Evolutionary conservation across 2,329 filamentous ascomycete species (phyloP).

Genomic region (Raffaelea ambrosiae): DNA sequence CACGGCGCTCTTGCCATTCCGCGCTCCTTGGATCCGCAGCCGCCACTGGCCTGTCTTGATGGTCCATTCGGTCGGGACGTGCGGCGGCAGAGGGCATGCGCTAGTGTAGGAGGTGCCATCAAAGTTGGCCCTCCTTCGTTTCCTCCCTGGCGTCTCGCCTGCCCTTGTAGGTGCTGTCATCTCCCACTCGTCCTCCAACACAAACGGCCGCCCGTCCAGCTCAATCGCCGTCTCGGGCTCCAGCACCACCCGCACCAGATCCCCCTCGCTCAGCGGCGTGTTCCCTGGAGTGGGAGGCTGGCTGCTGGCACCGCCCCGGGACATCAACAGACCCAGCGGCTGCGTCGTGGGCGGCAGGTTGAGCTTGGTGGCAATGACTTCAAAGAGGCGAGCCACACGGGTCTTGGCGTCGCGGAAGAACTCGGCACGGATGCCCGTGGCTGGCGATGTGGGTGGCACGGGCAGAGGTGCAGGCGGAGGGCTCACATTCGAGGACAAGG

Average conservation of each 20-base stretch:
- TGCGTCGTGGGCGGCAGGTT: slow-evolving; percentile 52
- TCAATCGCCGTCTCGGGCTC: slow-evolving; percentile 49
- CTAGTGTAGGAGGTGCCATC: no score
- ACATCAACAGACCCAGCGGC: slow-evolving; percentile 59
- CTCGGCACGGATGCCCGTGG: slow-evolving; percentile 49
- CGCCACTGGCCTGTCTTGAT: slow-evolving; percentile 65
- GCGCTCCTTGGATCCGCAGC: slow-evolving; percentile 50
- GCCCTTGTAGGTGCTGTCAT: slow-evolving; percentile 17
- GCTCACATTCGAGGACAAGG: slow-evolving; percentile 12
- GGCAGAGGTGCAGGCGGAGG: slow-evolving; percentile 11
- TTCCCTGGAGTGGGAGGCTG: slow-evolving; percentile 60
- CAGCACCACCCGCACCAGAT: slow-evolving; percentile 57
- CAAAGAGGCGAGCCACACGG: slow-evolving; percentile 64
- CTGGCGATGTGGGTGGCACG: not conserved
- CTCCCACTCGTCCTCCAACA: slow-evolving; percentile 11
- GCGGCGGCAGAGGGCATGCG: slow-evolving; percentile 28
- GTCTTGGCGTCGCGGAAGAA: slow-evolving; percentile 66
- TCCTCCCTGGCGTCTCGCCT: no score
- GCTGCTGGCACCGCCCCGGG: slow-evolving; percentile 50
- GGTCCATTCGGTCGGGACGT: slow-evolving; percentile 54
- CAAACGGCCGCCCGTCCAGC: slow-evolving; percentile 47
- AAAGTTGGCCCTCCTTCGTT: no score
- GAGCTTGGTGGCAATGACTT: slow-evolving; percentile 74
- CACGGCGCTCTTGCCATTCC: slow-evolving; percentile 42
- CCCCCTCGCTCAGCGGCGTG: slow-evolving; percentile 56